Percentiles rank a stretch among this genome's conserved stretches.
These are phyloP conservation scores for Lentithecium fluviatile DNA, from an alignment of 495 filamentous ascomycete species.

Conservation along the genomic window DNA sequence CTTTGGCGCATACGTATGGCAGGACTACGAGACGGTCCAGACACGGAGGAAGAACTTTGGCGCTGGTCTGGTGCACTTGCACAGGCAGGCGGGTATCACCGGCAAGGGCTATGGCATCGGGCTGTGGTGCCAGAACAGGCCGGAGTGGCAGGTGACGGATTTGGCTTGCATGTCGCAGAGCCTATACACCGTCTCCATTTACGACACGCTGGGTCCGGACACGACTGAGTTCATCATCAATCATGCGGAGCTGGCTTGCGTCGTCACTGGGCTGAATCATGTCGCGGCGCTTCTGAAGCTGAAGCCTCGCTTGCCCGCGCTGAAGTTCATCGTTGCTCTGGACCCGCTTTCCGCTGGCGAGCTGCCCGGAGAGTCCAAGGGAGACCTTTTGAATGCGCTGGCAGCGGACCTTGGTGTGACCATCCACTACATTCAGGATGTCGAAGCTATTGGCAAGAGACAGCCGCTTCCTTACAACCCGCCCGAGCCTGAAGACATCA, in stretches of 20 bases:
- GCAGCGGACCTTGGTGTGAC: constrained; percentile 69
- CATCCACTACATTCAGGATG: constrained; percentile 73
- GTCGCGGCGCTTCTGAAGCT: constrained; percentile 83
- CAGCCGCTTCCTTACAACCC: constrained; percentile 65
- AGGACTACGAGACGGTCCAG: constrained; percentile 77
- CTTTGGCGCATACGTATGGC: constrained; percentile 78
- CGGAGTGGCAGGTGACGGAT: constrained; percentile 99
- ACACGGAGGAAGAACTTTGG: constrained; percentile 80
- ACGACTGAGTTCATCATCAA: constrained; percentile 94
- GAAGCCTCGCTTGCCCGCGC: constrained; percentile 68
- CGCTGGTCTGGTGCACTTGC: constrained; percentile 79
- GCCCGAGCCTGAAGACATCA: constrained; percentile 70
- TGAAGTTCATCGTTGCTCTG: constrained; percentile 87
- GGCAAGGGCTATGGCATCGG: constrained; percentile 72
- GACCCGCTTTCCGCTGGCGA: constrained; percentile 86
- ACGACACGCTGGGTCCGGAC: constrained; percentile 90
- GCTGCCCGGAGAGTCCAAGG: constrained; percentile 72
- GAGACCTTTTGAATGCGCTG: constrained; percentile 68
- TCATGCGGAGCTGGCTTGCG: constrained; percentile 72
- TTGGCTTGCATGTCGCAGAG: constrained; percentile 85
- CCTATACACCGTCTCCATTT: constrained; percentile 88
- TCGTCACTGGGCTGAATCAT: constrained; percentile 80
- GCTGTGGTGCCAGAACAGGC: constrained; percentile 92
- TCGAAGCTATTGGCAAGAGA: constrained; percentile 72
- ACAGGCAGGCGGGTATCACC: constrained; percentile 66